Percentiles rank a stretch among this genome's conserved stretches.
phyloP scores from a whole-genome alignment of 2,329 filamentous ascomycete genomes.

The Colletotrichum eleusines region DNA sequence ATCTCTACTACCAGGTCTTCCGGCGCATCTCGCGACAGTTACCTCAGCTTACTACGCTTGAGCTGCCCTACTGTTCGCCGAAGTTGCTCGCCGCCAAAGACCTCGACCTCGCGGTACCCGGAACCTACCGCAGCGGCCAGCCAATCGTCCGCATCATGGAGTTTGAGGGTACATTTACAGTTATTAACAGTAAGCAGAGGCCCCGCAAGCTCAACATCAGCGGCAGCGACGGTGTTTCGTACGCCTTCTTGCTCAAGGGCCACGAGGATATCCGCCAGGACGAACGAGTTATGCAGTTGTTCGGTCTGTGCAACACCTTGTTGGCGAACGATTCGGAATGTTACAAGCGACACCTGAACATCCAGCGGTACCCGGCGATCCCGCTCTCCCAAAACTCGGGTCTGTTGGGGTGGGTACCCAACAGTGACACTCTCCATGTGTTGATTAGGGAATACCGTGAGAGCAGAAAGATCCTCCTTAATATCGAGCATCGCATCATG shows the following conservation, averaged over 20 bases:
- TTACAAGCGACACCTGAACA: conserved; percentile 96
- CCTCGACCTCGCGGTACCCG: conserved; percentile 93
- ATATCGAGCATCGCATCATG: conserved; percentile 99
- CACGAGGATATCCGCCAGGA: conserved; percentile 99
- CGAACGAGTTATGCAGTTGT: conserved; percentile 99
- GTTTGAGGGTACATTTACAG: conserved; percentile 89
- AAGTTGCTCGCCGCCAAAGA: conserved; percentile 88
- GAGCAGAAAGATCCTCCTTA: conserved; percentile 95
- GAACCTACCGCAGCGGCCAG: conserved; percentile 85
- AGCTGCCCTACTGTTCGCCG: conserved; percentile 96
- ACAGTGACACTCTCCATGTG: conserved; percentile 96
- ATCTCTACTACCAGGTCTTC: conserved; percentile 99
- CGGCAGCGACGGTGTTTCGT: conserved; percentile 89
- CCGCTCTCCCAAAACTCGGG: conserved; percentile 96
- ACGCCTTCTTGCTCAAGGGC: conserved; percentile 95
- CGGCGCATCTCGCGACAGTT: conserved; percentile 93
- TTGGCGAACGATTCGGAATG: conserved; percentile 94
- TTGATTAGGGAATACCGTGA: conserved; percentile 98
- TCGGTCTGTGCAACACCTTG: conserved; percentile 96
- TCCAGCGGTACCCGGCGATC: conserved; percentile 96
- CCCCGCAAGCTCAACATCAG: conserved; percentile 89
- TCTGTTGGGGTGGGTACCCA: conserved; percentile 94
- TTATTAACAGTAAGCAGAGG: conserved; percentile 97
- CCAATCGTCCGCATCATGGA: conserved; percentile 87
- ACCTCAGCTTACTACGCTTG: conserved; percentile 90